Conservation (phyloP, 78 protist genomes). For the Dictyostelium brefeldianum region DNA sequence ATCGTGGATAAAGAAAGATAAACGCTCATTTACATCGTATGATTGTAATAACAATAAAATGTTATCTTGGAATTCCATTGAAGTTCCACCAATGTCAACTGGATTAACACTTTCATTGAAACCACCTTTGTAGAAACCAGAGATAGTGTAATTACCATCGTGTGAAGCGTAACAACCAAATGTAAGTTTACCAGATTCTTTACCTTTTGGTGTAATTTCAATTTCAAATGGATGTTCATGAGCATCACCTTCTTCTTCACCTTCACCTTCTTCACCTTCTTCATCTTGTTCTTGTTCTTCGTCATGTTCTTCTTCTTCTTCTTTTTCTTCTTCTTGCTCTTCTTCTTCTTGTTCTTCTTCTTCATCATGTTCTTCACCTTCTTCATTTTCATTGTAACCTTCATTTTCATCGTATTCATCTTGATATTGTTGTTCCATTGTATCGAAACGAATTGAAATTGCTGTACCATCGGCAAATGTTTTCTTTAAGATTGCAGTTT, state of each 20-base stretch:
- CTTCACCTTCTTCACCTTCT: conserved; percentile 30
- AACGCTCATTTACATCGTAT: conserved; percentile 62
- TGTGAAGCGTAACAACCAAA: conserved; percentile 77
- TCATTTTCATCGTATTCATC: conserved; percentile 15
- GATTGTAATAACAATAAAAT: conserved; percentile 61
- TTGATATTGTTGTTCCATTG: conserved; percentile 26
- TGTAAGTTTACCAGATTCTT: conserved; percentile 13
- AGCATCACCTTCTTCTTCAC: neutral
- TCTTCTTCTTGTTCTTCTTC: conserved; percentile 50
- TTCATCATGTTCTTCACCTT: conserved; percentile 11
- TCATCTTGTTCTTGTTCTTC: conserved; percentile 23
- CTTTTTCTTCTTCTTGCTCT: conserved; percentile 32
- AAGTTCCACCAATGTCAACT: conserved; percentile 67
- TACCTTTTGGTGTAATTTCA: conserved; percentile 39
- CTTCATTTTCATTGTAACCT: neutral
- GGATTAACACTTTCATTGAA: conserved; percentile 54
- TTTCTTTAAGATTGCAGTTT: conserved; percentile 31
- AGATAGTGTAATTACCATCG: conserved; percentile 69
- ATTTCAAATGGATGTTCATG: conserved; percentile 78
- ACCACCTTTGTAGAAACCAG: conserved; percentile 75
- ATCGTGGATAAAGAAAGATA: conserved; percentile 77
- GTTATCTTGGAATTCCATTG: conserved; percentile 72
- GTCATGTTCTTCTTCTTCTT: conserved; percentile 22
- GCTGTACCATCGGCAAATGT: conserved; percentile 36
- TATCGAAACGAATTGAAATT: conserved; percentile 48